Base-by-base conservation (phyloP, 176 grass and related monocot species). In the Elaeis guineensis region DNA sequence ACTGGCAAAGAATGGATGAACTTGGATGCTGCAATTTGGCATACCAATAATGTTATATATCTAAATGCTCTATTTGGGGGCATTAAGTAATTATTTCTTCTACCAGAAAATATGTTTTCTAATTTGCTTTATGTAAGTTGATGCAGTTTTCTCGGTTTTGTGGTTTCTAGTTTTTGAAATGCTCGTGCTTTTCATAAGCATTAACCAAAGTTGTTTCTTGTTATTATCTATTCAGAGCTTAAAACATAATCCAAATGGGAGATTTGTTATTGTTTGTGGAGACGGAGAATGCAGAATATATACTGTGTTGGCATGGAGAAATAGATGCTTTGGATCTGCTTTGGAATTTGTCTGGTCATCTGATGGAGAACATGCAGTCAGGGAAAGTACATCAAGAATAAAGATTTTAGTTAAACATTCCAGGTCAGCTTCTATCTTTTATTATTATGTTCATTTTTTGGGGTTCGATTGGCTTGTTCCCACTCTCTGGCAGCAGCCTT, bases 241-340 rank as follows among this genome's bases (percentile, higher is more conserved):
- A 67, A 91, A 89, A 78, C 92, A 97, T 80, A 91, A 97, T 21
- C 87, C 81, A 61, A 97, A 91, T 75, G 92, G 92, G 1, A 82
- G 92, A 66, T 91, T 97, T 73, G 92, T 91, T 64, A 84, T 91
- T 59, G 92, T 97, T 51, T 97, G 92, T 4, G 92, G 92, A 91
- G 92, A 97, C 64, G 87, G 87, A 35, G 92, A 97, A 77, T 85
- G 83, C 67, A 91, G 91, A 75, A 97, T 97, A 69, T 97, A 85
- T 72, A 91, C 92, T 35, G 87, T 84, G 28, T 52, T 97, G 60
- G 93, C 93, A 63, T 97, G 93, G 93, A 89, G 93, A 68, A 97
- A 97, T 77, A 87, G 84, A 77, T 97, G 87, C 57, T 97, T 91
- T 91, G 93, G 93, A 67, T 80, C 87, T 61, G 87, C 84, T 19